These are phyloP conservation scores for Mrakia gelida DNA, from an alignment of 768 basidiomycete genomes.

Conservation along the genomic window DNA sequence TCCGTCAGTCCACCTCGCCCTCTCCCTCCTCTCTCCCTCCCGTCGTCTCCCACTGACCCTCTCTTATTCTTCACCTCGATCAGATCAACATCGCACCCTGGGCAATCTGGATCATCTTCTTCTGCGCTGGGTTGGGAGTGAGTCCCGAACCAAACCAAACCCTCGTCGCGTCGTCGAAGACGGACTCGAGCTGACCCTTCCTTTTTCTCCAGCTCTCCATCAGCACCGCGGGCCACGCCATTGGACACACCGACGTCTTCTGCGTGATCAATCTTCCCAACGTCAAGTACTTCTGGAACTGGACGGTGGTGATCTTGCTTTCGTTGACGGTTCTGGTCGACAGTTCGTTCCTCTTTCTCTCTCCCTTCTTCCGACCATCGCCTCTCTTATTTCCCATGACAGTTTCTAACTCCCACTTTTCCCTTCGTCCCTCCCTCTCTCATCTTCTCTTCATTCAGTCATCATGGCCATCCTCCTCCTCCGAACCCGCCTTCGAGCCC, in stretches of 20 bases:
- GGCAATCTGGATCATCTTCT: not conserved
- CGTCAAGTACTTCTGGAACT: not conserved
- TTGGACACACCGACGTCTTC: not conserved
- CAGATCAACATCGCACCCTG: not conserved
- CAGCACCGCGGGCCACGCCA: not conserved
- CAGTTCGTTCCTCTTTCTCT: not conserved
- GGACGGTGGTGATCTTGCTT: not conserved
- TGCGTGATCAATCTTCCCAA: not conserved
- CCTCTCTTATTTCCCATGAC: not conserved
- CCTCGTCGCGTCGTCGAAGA: not conserved
- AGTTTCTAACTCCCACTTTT: not conserved
- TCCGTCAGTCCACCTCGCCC: not conserved
- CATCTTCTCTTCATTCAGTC: not conserved
- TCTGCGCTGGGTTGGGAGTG: not conserved
- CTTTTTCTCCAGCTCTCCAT: not conserved
- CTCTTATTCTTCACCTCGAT: not conserved
- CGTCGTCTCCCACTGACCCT: not conserved
- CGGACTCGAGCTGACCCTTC: not conserved
- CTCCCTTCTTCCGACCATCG: not conserved
- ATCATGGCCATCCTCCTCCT: constrained; percentile 5
- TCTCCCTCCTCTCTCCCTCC: not conserved
- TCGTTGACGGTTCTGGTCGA: not conserved
- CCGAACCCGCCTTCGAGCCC: not conserved
- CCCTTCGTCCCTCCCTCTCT: not conserved
- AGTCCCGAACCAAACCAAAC: not conserved